Evolutionary conservation across 306 rosid species (phyloP), one percentile per base, ranked within the genome.

Genomic region (Castanea crenata): DNA sequence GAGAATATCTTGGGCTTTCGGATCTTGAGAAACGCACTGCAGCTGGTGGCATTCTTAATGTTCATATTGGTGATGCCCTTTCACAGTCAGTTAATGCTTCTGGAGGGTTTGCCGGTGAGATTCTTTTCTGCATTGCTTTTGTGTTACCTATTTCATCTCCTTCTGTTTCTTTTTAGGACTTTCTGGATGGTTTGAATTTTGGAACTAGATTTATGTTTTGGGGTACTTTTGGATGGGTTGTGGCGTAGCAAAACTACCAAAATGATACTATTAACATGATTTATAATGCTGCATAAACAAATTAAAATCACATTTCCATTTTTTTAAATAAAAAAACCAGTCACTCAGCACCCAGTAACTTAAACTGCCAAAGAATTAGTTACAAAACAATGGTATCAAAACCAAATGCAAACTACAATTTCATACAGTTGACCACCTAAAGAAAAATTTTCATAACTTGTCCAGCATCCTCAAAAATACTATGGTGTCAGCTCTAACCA

Each of bases 51-150:
- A 25, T 87, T 69, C 91, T 94, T 54, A 94, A 87, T 61, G 81
- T 94, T 78, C 91, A 83, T 81, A 83, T 92, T 31, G 97, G 97
- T 10, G 90, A 94, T 87, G 99, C 86, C 52, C 87, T 94, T 71
- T 65, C 85, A 76, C 90, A 93, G 52, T 84, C 92, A 19, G 85
- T 84, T 81, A 83, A 85, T 85, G 76, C 85, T 75, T 76, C 80
- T 44, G 75, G 87, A 77, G 94, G 85, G 61, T 92, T 91, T 84
- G 97, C 99, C 8, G 99, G 99, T 94, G 80, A 90, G 90, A 84
- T 67, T 64, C 83, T 74, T 64, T 46, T 75, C 79, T 78, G 35
- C 72, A 51, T 70, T 38, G 20, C 76, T 75, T 15, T 44, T 74
- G 7, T 71, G 74, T 80, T 79, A 71, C 82, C 63, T 52, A 18